Base-by-base conservation (phyloP, 2,329 filamentous ascomycete genomes). In the Pseudogymnoascus sp. region DNA sequence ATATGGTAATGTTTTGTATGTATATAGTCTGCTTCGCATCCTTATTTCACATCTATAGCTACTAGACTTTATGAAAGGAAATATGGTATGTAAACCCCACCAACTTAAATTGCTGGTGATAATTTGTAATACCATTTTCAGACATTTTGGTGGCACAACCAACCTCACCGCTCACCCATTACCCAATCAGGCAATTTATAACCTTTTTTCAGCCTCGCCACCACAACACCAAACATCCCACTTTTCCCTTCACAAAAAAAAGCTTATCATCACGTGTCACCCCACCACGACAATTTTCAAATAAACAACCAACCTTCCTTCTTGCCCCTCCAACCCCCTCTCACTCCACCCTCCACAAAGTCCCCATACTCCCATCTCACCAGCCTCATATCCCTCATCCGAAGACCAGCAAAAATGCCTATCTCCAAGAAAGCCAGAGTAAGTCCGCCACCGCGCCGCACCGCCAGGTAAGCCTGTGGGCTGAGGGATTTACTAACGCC, bases 371-470 rank as follows among this genome's bases (percentile, higher is more conserved):
- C 21, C 37, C 7, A 18, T 9, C 5, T n/a, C 13, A 3, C 35
- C 39, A 48, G 13, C 39, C 7, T 18, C 39, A 45, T 45, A 45
- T 13, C 9, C 3, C 39, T 3, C 21, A 5, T 9, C 45, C 23
- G n/a, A 41, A 55, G 28, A 34, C 5, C 52, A 59, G 38, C 35
- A 59, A 71, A 23, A 8, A 78, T 78, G 76, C 76, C 76, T 61
- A 76, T 78, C 66, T 74, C 74, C 60, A 78, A 78, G 71, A 78
- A 78, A 68, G 74, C 74, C 66, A 71, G 72, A 65, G 73, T 74
- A 62, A 5, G 67, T 67, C 41, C 15, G 30, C 23, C 38, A 10
- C 21, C 33, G 38, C 39, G 28, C 19, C n/a, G 6, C 19, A 12
- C 59, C 26, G 28, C 34, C 13, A 3, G 23, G 38, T n/a, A 37